These are phyloP conservation scores for Lactarius psammicola DNA, from an alignment of 768 basidiomycete species.

Conservation along the genomic window DNA sequence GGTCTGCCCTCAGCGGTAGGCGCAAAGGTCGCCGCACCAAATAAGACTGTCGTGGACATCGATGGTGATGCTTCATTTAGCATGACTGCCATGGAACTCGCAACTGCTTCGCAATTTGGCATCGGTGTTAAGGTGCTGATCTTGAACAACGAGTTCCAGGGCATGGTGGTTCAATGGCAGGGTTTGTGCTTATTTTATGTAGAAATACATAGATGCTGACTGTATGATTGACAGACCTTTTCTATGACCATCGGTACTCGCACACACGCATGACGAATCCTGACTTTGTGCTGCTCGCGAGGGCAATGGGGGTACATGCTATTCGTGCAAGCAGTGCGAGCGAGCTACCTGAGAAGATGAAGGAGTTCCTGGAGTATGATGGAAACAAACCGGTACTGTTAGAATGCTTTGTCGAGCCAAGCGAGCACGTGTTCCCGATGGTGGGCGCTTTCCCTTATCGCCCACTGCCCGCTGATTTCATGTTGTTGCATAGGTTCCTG, in stretches of 20 bases:
- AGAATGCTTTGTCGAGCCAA: slow-evolving; percentile 83
- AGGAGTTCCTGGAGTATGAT: slow-evolving; percentile 97
- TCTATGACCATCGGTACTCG: slow-evolving; percentile 95
- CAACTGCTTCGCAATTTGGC: slow-evolving; percentile 84
- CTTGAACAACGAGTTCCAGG: slow-evolving; percentile 96
- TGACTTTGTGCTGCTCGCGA: slow-evolving; percentile 86
- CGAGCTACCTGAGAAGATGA: slow-evolving; percentile 94
- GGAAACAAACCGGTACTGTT: slow-evolving; percentile 81
- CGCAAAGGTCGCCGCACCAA: slow-evolving; percentile 92
- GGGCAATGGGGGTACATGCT: slow-evolving; percentile 91
- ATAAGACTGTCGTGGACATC: slow-evolving; percentile 93
- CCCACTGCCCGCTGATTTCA: slow-evolving; percentile 29
- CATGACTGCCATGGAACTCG: slow-evolving; percentile 99
- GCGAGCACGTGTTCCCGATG: slow-evolving; percentile 92
- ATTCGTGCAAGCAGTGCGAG: slow-evolving; percentile 66
- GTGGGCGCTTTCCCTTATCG: slow-evolving; percentile 40
- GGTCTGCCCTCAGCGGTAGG: slow-evolving; percentile 94
- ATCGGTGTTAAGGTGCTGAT: slow-evolving; percentile 96
- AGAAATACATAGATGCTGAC: neutral
- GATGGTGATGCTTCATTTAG: slow-evolving; percentile 98
- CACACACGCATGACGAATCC: slow-evolving; percentile 96
- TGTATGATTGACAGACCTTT: slow-evolving; percentile 58
- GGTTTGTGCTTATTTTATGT: slow-evolving; percentile 45
- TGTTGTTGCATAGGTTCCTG: slow-evolving; percentile 60
- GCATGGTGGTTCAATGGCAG: slow-evolving; percentile 99